Conservation (phyloP, 257 asterid species). For the Gynochthodes officinalis region DNA sequence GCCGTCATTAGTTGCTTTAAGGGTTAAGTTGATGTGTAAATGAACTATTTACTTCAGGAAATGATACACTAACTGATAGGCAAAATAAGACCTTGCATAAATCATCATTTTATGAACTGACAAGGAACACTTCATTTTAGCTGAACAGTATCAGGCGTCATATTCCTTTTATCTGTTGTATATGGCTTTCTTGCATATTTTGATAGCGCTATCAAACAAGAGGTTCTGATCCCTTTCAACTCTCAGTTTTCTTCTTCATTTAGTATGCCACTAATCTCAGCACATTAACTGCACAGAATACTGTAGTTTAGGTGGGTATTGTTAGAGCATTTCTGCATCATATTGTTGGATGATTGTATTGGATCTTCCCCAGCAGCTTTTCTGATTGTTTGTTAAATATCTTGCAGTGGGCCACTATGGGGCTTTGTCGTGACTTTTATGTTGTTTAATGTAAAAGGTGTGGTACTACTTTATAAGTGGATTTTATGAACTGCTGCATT, state of each 20-base stretch:
- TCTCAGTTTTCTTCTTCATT: not conserved
- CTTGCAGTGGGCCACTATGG: slow-evolving; percentile 90
- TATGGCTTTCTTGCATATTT: not conserved
- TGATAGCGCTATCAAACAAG: not conserved
- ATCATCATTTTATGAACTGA: not conserved
- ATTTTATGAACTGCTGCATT: slow-evolving; percentile 9
- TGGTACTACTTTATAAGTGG: slow-evolving; percentile 2
- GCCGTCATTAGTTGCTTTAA: not conserved
- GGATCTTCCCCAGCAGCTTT: not conserved
- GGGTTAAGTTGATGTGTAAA: not conserved
- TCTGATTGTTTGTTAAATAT: slow-evolving; percentile 25
- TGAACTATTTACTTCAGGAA: not conserved
- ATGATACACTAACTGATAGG: not conserved
- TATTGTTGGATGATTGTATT: not conserved
- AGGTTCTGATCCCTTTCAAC: not conserved
- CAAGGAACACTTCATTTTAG: not conserved
- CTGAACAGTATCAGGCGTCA: not conserved
- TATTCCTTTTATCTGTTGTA: not conserved
- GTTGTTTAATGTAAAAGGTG: slow-evolving; percentile 87
- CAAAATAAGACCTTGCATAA: not conserved
- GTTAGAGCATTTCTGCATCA: not conserved
- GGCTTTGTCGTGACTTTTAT: slow-evolving; percentile 96
- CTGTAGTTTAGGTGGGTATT: not conserved
- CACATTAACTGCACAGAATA: not conserved
- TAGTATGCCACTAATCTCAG: not conserved